Percentiles rank a stretch among this genome's conserved stretches.
Conservation (phyloP, 1,284 basidiomycete genomes). For the Ceratobasidium sp. region DNA sequence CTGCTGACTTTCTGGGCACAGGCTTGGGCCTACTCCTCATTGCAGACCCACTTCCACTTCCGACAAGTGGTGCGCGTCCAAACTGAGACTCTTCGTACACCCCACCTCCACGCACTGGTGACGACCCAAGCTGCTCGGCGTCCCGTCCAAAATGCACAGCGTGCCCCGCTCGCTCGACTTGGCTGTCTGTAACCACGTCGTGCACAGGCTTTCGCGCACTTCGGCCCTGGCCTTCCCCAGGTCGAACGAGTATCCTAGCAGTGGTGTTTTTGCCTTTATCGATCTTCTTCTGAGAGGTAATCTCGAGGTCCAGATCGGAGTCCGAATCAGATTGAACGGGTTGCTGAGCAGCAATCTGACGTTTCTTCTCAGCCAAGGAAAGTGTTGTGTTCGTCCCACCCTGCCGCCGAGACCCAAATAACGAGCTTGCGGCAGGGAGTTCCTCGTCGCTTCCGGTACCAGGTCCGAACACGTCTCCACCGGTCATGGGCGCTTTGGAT, state of each 20-base stretch:
- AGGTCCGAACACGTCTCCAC: not conserved
- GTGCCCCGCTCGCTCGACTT: constrained; percentile 22
- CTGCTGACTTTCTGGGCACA: not conserved
- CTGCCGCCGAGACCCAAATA: not conserved
- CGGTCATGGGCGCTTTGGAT: not conserved
- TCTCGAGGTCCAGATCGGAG: constrained; percentile 18
- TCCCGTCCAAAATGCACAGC: constrained; percentile 22
- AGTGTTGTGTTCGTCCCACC: not conserved
- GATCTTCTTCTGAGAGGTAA: not conserved
- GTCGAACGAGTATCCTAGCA: constrained; percentile 4
- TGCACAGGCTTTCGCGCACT: not conserved
- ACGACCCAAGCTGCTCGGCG: not conserved
- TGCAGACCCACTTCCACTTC: constrained; percentile 5
- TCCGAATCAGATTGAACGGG: constrained; percentile 3
- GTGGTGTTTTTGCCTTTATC: not conserved
- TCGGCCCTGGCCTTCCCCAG: not conserved
- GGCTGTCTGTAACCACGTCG: constrained; percentile 10
- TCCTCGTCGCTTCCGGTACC: constrained; percentile 4
- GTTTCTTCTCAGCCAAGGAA: constrained; percentile 13
- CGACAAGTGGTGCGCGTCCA: constrained; percentile 1
- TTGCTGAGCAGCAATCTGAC: constrained; percentile 7
- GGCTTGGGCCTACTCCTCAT: constrained; percentile 17
- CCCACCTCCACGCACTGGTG: constrained; percentile 15
- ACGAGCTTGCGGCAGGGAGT: not conserved
- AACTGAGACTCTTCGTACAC: constrained; percentile 31